Conservation (phyloP, 331 rosid species). For the Stylosanthes scabra region DNA sequence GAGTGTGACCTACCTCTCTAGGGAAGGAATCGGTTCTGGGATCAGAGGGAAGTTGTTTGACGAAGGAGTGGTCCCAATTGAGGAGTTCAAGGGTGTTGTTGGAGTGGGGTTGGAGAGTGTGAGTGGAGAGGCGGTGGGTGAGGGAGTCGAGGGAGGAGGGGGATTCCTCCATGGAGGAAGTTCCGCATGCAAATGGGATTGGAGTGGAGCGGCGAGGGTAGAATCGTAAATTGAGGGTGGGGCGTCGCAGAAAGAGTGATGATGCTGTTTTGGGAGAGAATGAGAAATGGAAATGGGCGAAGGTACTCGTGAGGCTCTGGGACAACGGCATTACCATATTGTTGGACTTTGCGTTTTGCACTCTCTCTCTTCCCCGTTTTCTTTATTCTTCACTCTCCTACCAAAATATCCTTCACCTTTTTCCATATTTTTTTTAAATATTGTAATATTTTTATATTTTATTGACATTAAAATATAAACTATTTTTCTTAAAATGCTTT, state of each 20-base stretch:
- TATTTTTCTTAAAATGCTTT: no score
- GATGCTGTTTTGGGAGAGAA: conserved; percentile 45
- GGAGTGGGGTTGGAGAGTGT: conserved; percentile 47
- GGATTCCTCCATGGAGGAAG: conserved; percentile 65
- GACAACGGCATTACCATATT: background rate
- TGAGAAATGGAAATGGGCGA: conserved; percentile 50
- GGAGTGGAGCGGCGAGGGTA: conserved; percentile 43
- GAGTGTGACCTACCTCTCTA: conserved; percentile 60
- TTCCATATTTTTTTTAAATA: no score
- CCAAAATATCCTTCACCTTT: no score
- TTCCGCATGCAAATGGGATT: conserved; percentile 44
- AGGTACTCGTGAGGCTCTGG: conserved; percentile 1
- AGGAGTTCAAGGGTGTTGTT: conserved; percentile 66
- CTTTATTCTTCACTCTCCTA: background rate
- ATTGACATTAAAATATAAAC: no score
- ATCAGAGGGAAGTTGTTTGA: conserved; percentile 76
- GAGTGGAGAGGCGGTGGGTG: conserved; percentile 66
- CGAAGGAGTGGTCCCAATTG: conserved; percentile 92
- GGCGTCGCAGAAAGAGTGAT: conserved; percentile 34
- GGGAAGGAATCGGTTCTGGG: conserved; percentile 75
- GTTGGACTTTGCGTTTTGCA: background rate
- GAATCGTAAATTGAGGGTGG: conserved; percentile 40
- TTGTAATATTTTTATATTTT: no score
- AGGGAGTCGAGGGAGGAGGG: conserved; percentile 58
- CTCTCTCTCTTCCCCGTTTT: background rate